A percentile compares a stretch with the other conserved stretches of the same genome.
Conservation (phyloP, 768 basidiomycete genomes). For the Kwoniella botswanensis region DNA sequence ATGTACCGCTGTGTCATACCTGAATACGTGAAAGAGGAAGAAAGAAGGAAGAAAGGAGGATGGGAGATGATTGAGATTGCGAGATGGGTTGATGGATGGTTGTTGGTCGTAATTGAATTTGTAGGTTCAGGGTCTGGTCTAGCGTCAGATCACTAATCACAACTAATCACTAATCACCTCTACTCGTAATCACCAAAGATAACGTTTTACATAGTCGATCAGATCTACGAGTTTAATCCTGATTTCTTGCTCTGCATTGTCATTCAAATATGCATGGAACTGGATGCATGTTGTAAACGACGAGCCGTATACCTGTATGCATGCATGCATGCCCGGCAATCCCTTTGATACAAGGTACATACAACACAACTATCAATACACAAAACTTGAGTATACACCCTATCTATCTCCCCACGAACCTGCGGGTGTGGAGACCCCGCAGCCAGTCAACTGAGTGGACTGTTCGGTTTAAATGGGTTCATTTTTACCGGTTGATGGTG, state of each 20-base stretch:
- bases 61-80: background rate
- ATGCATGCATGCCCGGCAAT: background rate
- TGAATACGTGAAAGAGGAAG: background rate
- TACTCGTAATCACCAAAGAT: slow-evolving; percentile 4
- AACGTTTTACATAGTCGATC: background rate
- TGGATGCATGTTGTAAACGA: too few relatives aligned
- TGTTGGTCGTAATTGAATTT: background rate
- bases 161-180: background rate
- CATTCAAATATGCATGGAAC: too few relatives aligned
- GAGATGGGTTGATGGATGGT: background rate
- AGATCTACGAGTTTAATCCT: background rate
- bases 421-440: background rate
- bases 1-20: background rate
- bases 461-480: background rate
- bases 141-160: background rate
- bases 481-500: slow-evolving; percentile 4
- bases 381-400: too few relatives aligned
- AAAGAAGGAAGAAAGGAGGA: background rate
- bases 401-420: too few relatives aligned
- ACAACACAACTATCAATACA: background rate
- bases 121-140: background rate
- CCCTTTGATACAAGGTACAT: background rate
- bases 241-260: background rate
- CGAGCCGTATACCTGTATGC: too few relatives aligned
- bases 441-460: slow-evolving; percentile 5